Evolutionary conservation across 768 basidiomycete genomes (phyloP), one percentile per base, ranked within the genome.

Genomic region (Boletus barrowsii): DNA sequence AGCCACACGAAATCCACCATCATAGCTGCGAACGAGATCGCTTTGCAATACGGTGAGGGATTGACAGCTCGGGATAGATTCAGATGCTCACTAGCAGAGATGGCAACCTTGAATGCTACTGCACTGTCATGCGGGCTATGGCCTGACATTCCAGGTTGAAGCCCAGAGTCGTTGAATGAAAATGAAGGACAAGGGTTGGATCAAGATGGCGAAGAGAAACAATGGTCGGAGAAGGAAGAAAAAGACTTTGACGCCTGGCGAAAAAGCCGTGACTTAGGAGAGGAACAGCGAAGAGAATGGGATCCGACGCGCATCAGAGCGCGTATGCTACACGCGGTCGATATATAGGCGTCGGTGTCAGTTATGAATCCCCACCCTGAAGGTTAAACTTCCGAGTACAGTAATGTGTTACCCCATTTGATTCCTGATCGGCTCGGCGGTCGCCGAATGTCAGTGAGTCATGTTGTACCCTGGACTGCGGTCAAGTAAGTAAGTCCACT

Each of bases 51-150:
- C 3, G 5, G 29, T 53, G 33, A 55, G 37, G 13, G 33, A 30
- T 17, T 33, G n/a, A 22, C 10, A 7, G 11, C 10, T 35, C 20
- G 42, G 17, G 35, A 32, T 9, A 5, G 3, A 15, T 35, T 40
- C 2, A 17, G 20, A 30, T 32, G 48, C 62, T 26, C 40, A 63
- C 64, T 59, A 24, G 57, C 47, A 36, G 57, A 56, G 17, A 66
- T 49, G 13, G 35, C 49, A 13, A 64, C 51, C 6, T 35, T 53
- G 41, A 24, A 30, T 24, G 63, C 57, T 4, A 50, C 32, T 2
- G 3, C 37, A 40, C 40, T 33, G 40, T 56, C 35, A 15, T 44
- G 32, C 6, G 42, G 47, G 4, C 15, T 37, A 46, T 32, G n/a
- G 1, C 37, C 32, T 8, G 22, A 5, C 55, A 57, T 59, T n/a